phyloP scores from a whole-genome alignment of 495 filamentous ascomycete genomes.

The Penicillium mononematosum region DNA sequence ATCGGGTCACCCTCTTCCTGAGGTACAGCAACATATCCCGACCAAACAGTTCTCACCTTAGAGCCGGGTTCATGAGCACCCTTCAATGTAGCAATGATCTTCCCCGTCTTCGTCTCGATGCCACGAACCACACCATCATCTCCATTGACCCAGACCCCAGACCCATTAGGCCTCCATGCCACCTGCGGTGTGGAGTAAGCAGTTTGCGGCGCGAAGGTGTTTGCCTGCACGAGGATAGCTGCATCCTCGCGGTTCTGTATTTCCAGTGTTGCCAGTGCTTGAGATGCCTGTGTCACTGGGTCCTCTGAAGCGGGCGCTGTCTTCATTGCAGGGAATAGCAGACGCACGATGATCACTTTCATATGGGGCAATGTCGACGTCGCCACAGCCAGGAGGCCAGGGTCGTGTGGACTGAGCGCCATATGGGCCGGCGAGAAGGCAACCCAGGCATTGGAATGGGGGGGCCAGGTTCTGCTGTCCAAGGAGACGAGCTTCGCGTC shows the following conservation, averaged over 20 bases:
- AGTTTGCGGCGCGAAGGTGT: slow-evolving; percentile 65
- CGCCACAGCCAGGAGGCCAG: slow-evolving; percentile 57
- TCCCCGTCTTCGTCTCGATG: slow-evolving; percentile 61
- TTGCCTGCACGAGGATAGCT: slow-evolving; percentile 58
- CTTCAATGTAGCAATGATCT: slow-evolving; percentile 49
- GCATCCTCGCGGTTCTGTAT: slow-evolving; percentile 58
- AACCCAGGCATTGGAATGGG: slow-evolving; percentile 63
- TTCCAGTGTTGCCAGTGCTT: slow-evolving; percentile 47
- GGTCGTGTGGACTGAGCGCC: slow-evolving; percentile 54
- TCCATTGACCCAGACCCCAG: slow-evolving; percentile 67
- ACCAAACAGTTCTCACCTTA: slow-evolving; percentile 67
- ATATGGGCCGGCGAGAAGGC: slow-evolving; percentile 62
- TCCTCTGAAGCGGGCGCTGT: slow-evolving; percentile 11
- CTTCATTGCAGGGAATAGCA: slow-evolving; percentile 49
- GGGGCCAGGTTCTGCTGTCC: slow-evolving; percentile 64
- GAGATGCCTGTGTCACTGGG: slow-evolving; percentile 46
- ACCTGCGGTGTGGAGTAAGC: slow-evolving; percentile 65
- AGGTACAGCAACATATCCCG: slow-evolving; percentile 49
- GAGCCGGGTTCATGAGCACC: slow-evolving; percentile 57
- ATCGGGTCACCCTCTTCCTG: slow-evolving; percentile 22
- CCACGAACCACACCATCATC: slow-evolving; percentile 68
- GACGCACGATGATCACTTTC: slow-evolving; percentile 63
- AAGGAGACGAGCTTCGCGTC: slow-evolving; percentile 37
- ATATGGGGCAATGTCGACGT: slow-evolving; percentile 62
- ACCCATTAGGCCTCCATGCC: slow-evolving; percentile 63